Percentiles rank a stretch among this genome's conserved stretches.
phyloP scores from a whole-genome alignment of 768 basidiomycete species.

The Pleurotus ostreatus region DNA sequence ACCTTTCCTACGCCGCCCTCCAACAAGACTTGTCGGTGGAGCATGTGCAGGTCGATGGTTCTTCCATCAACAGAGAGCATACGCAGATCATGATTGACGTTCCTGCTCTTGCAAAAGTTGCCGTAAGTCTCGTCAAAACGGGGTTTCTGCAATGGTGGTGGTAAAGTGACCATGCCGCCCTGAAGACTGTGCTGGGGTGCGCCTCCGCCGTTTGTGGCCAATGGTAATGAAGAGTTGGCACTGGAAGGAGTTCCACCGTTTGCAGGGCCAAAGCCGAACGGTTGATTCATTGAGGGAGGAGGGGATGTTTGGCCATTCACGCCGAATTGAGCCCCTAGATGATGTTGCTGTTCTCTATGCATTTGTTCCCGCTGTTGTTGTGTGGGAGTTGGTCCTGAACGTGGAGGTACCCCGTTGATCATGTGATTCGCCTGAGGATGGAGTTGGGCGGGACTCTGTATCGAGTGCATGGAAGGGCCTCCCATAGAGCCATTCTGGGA shows the following conservation, averaged over 20 bases:
- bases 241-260: conserved; percentile 6
- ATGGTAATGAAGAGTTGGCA: conserved; percentile 11
- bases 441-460: conserved; percentile 25
- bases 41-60: conserved; percentile 51
- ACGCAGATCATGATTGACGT: conserved; percentile 33
- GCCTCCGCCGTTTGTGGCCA: conserved; percentile 14
- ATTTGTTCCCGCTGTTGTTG: conserved; percentile 19
- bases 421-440: conserved; percentile 25
- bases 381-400: conserved; percentile 33
- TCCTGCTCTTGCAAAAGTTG: conserved; percentile 40
- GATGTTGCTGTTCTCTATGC: conserved; percentile 2
- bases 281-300: conserved; percentile 19
- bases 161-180: conserved; percentile 11
- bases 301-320: conserved; percentile 29
- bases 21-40: conserved; percentile 57
- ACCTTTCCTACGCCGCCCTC: conserved; percentile 53
- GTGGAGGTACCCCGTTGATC: conserved; percentile 28
- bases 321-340: conserved; percentile 10
- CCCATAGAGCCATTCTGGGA: neutral
- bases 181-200: conserved; percentile 12
- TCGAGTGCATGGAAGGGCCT: neutral
- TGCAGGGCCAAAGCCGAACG: conserved; percentile 11
- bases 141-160: conserved; percentile 43
- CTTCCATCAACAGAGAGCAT: conserved; percentile 48
- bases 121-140: conserved; percentile 52